Evolutionary conservation across 768 basidiomycete species (phyloP).

Genomic region (Nevesoporus exiguus): DNA sequence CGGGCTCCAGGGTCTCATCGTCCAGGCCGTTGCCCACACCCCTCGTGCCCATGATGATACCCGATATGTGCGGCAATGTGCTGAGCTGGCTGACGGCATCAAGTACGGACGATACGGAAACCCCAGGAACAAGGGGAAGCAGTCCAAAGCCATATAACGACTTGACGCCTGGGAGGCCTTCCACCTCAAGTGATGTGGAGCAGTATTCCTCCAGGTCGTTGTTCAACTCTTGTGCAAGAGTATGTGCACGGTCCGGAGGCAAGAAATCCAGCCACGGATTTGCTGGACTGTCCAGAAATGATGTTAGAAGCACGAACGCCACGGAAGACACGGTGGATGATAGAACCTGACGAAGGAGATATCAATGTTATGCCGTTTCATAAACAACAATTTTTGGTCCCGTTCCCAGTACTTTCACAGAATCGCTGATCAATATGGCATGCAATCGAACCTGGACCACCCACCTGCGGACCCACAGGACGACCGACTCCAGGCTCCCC

Average conservation of each 20-base stretch:
- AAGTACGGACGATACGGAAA: conserved; percentile 53
- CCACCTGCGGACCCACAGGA: conserved; percentile 75
- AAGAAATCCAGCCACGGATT: conserved; percentile 94
- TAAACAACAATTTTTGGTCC: conserved; percentile 76
- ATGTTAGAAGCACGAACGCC: conserved; percentile 16
- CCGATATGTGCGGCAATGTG: conserved; percentile 60
- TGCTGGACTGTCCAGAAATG: conserved; percentile 52
- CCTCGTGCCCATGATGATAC: conserved; percentile 80
- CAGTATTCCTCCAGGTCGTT: conserved; percentile 78
- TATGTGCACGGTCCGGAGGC: conserved; percentile 58
- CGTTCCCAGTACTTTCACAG: conserved; percentile 66
- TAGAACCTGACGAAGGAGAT: conserved; percentile 71
- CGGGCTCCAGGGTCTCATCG: conserved; percentile 70
- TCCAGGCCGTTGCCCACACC: conserved; percentile 78
- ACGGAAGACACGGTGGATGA: neutral
- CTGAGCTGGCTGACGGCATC: conserved; percentile 66
- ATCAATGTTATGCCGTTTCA: conserved; percentile 80
- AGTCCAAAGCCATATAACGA: conserved; percentile 83
- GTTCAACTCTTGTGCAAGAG: conserved; percentile 70
- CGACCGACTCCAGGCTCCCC: conserved; percentile 77
- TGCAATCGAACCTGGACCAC: conserved; percentile 3
- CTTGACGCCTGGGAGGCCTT: conserved; percentile 40
- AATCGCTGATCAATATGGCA: conserved; percentile 8
- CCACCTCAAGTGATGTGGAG: conserved; percentile 50
- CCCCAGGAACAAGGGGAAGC: conserved; percentile 73